A percentile compares a stretch with the other conserved stretches of the same genome.
phyloP scores from a whole-genome alignment of 2,329 filamentous ascomycete species.

The Sporothrix pallida region DNA sequence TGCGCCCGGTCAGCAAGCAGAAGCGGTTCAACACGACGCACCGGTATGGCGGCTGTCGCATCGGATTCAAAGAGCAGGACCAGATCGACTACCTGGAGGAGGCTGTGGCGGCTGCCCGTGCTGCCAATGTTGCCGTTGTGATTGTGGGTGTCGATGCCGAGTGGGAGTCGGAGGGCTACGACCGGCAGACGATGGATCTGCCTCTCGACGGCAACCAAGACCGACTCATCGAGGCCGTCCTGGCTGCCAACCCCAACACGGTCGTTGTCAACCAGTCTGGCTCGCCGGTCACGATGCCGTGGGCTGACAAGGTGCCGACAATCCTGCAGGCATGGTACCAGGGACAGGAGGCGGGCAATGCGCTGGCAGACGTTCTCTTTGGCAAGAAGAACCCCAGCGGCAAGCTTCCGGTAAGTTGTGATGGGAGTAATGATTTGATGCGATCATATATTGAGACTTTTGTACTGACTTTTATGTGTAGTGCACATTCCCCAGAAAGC shows the following conservation, averaged over 20 bases:
- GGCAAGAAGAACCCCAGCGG: constrained; percentile 69
- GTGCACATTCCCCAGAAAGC: constrained; percentile 68
- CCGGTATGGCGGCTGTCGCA: constrained; percentile 72
- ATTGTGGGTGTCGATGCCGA: constrained; percentile 73
- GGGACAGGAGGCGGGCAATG: constrained; percentile 72
- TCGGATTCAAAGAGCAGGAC: constrained; percentile 72
- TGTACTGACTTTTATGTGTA: constrained; percentile 39
- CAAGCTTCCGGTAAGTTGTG: constrained; percentile 63
- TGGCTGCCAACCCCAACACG: constrained; percentile 67
- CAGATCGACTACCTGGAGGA: constrained; percentile 67
- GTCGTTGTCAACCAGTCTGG: constrained; percentile 73
- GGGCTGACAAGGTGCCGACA: constrained; percentile 67
- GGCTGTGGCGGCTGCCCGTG: constrained; percentile 65
- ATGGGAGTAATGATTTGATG: too few species aligned
- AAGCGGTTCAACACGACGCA: constrained; percentile 62
- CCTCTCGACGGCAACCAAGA: constrained; percentile 64
- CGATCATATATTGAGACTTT: background rate
- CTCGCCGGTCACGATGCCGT: constrained; percentile 73
- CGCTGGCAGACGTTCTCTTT: constrained; percentile 69
- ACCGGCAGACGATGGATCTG: constrained; percentile 66
- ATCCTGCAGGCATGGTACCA: constrained; percentile 75
- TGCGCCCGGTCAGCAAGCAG: constrained; percentile 66
- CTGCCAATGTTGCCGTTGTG: constrained; percentile 70
- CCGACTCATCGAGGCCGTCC: constrained; percentile 65
- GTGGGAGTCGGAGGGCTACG: constrained; percentile 78